These are phyloP conservation scores for Eucalyptus erythrocorys DNA, from an alignment of 345 rosid genomes.

Conservation along the genomic window DNA sequence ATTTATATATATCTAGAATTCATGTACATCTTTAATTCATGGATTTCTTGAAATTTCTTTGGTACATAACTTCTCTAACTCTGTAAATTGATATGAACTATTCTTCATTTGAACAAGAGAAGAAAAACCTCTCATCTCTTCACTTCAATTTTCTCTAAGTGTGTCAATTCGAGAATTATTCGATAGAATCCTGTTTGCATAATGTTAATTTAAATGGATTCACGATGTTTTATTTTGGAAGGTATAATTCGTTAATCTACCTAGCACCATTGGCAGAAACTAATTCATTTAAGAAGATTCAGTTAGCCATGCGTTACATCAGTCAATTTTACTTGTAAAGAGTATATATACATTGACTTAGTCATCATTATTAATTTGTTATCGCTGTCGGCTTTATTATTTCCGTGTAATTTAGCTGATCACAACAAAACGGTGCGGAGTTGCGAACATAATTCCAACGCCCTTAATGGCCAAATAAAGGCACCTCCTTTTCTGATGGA, in stretches of 20 bases:
- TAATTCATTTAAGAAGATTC: background rate
- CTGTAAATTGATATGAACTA: no score
- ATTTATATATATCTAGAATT: no score
- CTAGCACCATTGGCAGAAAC: accelerated
- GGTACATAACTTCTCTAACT: no score
- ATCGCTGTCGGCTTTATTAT: background rate
- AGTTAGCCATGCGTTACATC: no score
- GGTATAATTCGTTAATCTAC: background rate
- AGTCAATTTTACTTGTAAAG: background rate
- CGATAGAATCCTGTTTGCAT: accelerated
- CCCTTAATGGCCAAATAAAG: background rate
- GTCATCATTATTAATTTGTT: no score
- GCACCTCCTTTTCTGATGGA: background rate
- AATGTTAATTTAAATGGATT: background rate
- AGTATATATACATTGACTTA: background rate
- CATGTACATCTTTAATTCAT: no score
- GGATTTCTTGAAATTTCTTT: no score
- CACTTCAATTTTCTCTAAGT: no score
- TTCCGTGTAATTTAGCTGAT: background rate
- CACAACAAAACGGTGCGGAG: background rate
- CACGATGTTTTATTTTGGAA: accelerated
- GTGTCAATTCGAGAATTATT: no score
- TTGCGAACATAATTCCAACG: background rate
- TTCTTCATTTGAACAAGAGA: no score
- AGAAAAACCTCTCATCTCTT: no score